A percentile compares a stretch with the other conserved stretches of the same genome.
Conservation (phyloP, 2,329 filamentous ascomycete species). For the Colletotrichum kahawae region DNA sequence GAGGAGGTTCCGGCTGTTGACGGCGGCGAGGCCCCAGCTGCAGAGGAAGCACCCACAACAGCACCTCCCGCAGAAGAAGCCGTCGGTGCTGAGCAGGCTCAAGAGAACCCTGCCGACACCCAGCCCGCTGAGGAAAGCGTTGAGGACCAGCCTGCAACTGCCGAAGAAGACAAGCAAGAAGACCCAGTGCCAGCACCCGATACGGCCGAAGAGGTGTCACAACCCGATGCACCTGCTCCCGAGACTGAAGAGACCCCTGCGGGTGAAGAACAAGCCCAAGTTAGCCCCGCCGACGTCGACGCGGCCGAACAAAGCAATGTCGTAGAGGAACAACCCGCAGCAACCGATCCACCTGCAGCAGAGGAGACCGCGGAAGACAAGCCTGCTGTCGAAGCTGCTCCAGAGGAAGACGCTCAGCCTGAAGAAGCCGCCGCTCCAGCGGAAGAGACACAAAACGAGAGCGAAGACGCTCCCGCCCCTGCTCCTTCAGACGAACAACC, state of each 20-base stretch:
- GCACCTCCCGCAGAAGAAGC: not conserved
- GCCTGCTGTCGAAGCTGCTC: not conserved
- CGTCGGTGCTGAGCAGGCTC: not conserved
- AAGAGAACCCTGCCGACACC: not conserved
- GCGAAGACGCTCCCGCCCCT: not conserved
- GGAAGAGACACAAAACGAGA: not conserved
- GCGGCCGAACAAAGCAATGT: not conserved
- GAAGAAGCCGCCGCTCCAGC: not conserved
- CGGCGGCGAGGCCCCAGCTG: not conserved
- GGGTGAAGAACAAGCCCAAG: not conserved
- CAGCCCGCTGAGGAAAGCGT: not conserved
- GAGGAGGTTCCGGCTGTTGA: not conserved
- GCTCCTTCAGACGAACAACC: not conserved
- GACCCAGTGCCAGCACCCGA: not conserved
- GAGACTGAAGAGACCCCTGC: not conserved
- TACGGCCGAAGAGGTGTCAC: not conserved
- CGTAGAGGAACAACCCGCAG: not conserved
- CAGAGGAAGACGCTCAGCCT: not conserved
- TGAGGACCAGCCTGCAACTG: not conserved
- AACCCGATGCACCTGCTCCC: not conserved
- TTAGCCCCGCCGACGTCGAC: not conserved
- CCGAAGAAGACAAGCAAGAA: not conserved
- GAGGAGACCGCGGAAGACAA: not conserved
- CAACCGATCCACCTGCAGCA: not conserved
- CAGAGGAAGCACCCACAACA: not conserved